Percentiles rank a stretch among this genome's conserved stretches.
These are phyloP conservation scores for Microsporum ferrugineum DNA, from an alignment of 2,329 filamentous ascomycete genomes.

Conservation along the genomic window DNA sequence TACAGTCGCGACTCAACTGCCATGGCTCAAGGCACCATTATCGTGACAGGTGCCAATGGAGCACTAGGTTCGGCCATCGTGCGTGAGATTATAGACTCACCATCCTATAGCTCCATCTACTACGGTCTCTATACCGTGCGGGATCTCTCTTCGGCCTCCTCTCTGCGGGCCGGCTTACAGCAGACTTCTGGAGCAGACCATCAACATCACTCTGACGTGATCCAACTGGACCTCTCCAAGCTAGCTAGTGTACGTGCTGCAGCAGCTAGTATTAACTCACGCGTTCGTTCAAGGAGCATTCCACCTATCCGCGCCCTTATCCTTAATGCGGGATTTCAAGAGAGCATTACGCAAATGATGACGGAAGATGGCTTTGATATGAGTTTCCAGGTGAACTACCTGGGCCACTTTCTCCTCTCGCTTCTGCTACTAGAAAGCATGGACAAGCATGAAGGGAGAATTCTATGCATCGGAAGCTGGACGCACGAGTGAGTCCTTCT, in stretches of 20 bases:
- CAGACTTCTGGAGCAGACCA: background rate
- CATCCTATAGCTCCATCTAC: background rate
- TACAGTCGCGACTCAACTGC: background rate
- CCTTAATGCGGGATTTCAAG: background rate
- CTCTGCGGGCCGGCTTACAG: background rate
- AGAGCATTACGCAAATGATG: background rate
- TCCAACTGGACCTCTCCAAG: background rate
- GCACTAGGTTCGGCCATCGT: background rate
- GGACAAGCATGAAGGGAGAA: background rate
- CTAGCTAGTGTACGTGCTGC: background rate
- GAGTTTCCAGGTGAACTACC: background rate
- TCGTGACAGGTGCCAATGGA: background rate
- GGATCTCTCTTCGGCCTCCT: background rate
- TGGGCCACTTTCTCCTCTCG: background rate
- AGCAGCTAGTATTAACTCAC: background rate
- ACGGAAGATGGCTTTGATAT: background rate
- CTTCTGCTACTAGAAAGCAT: background rate
- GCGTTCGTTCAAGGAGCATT: background rate
- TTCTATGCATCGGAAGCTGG: background rate
- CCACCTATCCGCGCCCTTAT: background rate
- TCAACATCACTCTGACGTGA: background rate
- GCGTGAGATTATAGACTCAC: background rate
- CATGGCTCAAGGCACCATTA: background rate
- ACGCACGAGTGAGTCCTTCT: background rate
- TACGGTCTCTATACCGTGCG: background rate